Evolutionary conservation across 2,329 filamentous ascomycete genomes (phyloP), one percentile per base, ranked within the genome.

Genomic region (Penicillium sclerotigenum): DNA sequence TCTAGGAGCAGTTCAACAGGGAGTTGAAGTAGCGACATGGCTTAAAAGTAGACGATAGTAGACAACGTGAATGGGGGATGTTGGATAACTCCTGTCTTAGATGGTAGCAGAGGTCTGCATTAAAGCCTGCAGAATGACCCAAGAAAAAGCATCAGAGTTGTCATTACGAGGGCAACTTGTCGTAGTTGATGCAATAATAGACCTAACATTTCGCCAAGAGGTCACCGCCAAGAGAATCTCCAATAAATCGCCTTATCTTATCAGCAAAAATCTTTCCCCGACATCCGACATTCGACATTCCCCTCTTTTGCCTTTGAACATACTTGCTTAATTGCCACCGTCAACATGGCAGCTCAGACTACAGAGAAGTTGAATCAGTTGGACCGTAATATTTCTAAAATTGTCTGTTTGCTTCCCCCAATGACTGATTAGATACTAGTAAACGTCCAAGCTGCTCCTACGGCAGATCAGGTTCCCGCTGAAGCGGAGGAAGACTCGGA

Each of bases 401-500:
- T 10, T 22, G 8, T 10, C n/a, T 5, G 18, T 14, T 14, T 36
- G 38, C 18, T 33, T 5, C 26, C 18, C 29, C 16, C 22, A 41
- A 22, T 28, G 40, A 62, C 65, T 67, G 59, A 71, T 58, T 53
- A 57, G 50, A 61, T 59, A 58, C 52, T 41, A 77, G 75, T 77
- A 65, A 73, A 73, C 63, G 71, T 69, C 59, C 69, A 75, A 54
- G 70, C 67, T 46, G 60, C 65, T 54, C 65, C 71, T 52, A 59
- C 68, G 54, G 65, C 66, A 48, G 69, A 64, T 50, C 64, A 70
- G 51, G 64, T 68, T 58, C 70, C 77, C 57, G 77, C 72, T 58
- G 78, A 81, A 58, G 76, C 73, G 56, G 81, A 82, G 62, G 79
- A 81, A 61, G 80, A 82, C 57, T 82, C 80, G 22, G 81, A 83